Evolutionary conservation across 805 yeast genomes (phyloP).

Genomic region (Metschnikowia corniflorae): DNA sequence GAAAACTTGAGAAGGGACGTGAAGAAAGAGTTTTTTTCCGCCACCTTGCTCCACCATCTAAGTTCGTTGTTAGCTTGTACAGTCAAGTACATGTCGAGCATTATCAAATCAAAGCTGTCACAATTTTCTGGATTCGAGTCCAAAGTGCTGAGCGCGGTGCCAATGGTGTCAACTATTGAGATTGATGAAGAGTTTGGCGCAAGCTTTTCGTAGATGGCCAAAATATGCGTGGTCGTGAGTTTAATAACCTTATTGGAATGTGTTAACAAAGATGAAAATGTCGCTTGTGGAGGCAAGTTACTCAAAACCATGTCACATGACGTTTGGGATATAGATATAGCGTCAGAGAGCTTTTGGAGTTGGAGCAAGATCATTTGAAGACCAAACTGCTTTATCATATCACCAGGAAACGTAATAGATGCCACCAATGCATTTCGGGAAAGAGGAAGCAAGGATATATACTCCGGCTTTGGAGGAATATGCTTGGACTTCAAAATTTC

Average conservation of each 20-base stretch:
- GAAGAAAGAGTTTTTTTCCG: conserved; percentile 56
- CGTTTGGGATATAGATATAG: conserved; percentile 19
- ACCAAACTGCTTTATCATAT: conserved; percentile 59
- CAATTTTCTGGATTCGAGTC: conserved; percentile 22
- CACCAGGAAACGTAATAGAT: conserved; percentile 44
- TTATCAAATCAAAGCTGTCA: conserved; percentile 52
- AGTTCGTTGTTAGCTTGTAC: conserved; percentile 57
- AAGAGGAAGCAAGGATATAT: conserved; percentile 61
- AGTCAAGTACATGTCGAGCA: conserved; percentile 54
- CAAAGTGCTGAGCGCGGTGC: conserved; percentile 6
- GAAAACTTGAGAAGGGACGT: conserved; percentile 56
- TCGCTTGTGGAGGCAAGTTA: conserved; percentile 43
- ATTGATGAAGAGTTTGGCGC: conserved; percentile 20
- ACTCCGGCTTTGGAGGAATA: conserved; percentile 50
- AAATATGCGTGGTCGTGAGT: conserved; percentile 44
- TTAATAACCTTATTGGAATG: conserved; percentile 44
- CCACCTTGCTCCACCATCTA: conserved; percentile 72
- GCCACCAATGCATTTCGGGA: conserved; percentile 55
- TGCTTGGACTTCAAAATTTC: conserved; percentile 53
- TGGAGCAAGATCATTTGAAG: conserved; percentile 62
- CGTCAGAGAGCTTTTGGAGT: conserved; percentile 35
- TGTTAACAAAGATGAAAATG: conserved; percentile 40
- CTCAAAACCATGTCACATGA: conserved; percentile 25
- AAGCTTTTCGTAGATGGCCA: conserved; percentile 29
- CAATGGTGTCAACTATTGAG: conserved; percentile 11